Percentiles rank a stretch among this genome's conserved stretches.
Evolutionary conservation across 371 early-diverging fungal genomes (phyloP).

Genomic region (Circinella minor): DNA sequence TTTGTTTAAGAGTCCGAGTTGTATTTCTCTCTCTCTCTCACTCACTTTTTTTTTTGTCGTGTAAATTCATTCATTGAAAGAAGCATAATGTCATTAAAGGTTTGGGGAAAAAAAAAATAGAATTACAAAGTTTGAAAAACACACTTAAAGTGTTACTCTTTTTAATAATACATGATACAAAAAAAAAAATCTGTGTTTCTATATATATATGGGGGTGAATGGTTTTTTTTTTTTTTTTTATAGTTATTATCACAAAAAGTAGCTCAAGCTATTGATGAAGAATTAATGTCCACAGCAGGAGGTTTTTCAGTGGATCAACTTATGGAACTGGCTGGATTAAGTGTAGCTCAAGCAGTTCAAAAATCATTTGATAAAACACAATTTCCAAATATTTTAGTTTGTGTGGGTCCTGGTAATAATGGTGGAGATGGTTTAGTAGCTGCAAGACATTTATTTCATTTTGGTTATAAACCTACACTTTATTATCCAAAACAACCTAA

Average conservation of each 20-base stretch:
- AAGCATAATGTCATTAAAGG: too few relatives aligned
- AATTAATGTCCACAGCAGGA: conserved; percentile 82
- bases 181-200: too few relatives aligned
- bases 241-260: conserved; percentile 78
- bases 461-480: conserved; percentile 81
- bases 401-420: conserved; percentile 91
- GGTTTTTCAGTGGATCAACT: conserved; percentile 90
- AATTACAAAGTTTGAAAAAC: too few relatives aligned
- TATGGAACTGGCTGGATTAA: conserved; percentile 92
- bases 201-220: too few relatives aligned
- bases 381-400: conserved; percentile 68
- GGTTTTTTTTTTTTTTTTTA: too few relatives aligned
- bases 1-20: too few relatives aligned
- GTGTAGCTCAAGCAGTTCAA: conserved; percentile 87
- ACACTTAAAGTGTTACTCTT: too few relatives aligned
- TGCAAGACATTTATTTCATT: conserved; percentile 86
- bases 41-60: too few relatives aligned
- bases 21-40: too few relatives aligned
- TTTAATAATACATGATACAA: too few relatives aligned
- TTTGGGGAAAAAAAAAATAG: too few relatives aligned
- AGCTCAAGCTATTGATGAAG: conserved; percentile 81
- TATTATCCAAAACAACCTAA: conserved; percentile 79
- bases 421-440: conserved; percentile 97
- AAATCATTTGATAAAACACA: conserved; percentile 62
- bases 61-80: too few relatives aligned